Conservation (phyloP, 257 asterid genomes). For the Gynochthodes officinalis region DNA sequence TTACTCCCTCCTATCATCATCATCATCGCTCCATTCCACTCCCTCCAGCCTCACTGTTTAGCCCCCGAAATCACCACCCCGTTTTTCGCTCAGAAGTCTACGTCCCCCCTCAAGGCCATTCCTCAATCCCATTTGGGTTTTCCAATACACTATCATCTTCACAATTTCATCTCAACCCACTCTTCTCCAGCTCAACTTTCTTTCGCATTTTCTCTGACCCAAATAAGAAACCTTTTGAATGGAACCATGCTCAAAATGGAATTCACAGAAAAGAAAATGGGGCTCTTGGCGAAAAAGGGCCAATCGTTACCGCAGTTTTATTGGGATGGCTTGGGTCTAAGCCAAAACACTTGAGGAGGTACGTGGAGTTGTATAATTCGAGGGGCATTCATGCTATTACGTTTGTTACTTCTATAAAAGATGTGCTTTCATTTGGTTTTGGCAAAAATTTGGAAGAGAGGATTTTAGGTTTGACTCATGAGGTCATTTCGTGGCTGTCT, state of each 20-base stretch:
- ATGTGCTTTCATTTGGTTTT: slow-evolving; percentile 66
- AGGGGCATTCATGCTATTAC: slow-evolving; percentile 67
- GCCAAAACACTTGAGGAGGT: slow-evolving; percentile 70
- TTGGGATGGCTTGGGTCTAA: slow-evolving; percentile 87
- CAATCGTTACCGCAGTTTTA: slow-evolving; percentile 70
- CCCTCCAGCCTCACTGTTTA: slow-evolving; percentile 19
- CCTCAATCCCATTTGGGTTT: slow-evolving; percentile 22
- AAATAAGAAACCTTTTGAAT: slow-evolving; percentile 26
- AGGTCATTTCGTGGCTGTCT: slow-evolving; percentile 59
- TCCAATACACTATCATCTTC: slow-evolving; percentile 14
- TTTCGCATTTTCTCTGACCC: slow-evolving; percentile 32
- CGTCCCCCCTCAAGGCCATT: slow-evolving; percentile 5
- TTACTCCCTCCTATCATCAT: slow-evolving; percentile 14
- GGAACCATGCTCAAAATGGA: slow-evolving; percentile 37
- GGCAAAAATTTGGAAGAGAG: slow-evolving; percentile 67
- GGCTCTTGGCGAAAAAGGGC: slow-evolving; percentile 24
- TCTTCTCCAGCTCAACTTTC: slow-evolving; percentile 24
- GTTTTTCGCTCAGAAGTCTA: slow-evolving; percentile 1
- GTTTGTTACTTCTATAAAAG: slow-evolving; percentile 67
- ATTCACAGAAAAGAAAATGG: slow-evolving; percentile 10
- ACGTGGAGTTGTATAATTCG: slow-evolving; percentile 57
- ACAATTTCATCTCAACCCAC: slow-evolving; percentile 14
- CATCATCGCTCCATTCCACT: slow-evolving; percentile 2
- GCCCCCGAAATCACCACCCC: slow-evolving; percentile 18
- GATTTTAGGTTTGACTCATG: slow-evolving; percentile 40